A percentile compares a stretch with the other conserved stretches of the same genome.
Evolutionary conservation across 345 rosid species (phyloP).

Genomic region (Brassica carinata): DNA sequence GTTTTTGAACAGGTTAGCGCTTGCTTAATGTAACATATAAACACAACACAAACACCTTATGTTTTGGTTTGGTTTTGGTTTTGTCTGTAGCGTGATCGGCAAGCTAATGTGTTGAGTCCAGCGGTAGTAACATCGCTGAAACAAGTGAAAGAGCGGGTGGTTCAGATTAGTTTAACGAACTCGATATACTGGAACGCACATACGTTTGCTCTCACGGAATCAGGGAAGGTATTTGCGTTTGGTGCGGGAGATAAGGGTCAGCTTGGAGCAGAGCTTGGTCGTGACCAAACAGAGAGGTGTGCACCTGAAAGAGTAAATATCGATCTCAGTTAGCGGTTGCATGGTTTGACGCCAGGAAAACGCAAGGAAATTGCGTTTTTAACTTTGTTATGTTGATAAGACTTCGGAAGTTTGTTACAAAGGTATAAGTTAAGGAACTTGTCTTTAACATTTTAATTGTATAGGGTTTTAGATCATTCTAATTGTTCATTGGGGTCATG

Average conservation of each 20-base stretch:
- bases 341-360: background rate
- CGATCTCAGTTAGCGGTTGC: slow-evolving; percentile 56
- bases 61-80: background rate
- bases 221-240: slow-evolving; percentile 83
- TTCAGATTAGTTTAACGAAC: slow-evolving; percentile 90
- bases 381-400: slow-evolving; percentile 19
- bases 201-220: slow-evolving; percentile 87
- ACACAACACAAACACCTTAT: background rate
- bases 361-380: slow-evolving; percentile 23
- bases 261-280: slow-evolving; percentile 73
- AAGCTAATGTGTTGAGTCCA: slow-evolving; percentile 77
- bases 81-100: slow-evolving; percentile 56
- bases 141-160: slow-evolving; percentile 68
- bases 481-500: slow-evolving; percentile 20
- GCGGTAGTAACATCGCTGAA: slow-evolving; percentile 74
- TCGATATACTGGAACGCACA: slow-evolving; percentile 95
- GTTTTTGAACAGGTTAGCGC: slow-evolving; percentile 64
- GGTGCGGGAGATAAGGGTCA: slow-evolving; percentile 99
- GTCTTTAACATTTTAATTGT: slow-evolving; percentile 27
- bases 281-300: slow-evolving; percentile 75
- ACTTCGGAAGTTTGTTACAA: slow-evolving; percentile 36
- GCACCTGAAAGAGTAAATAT: slow-evolving; percentile 69
- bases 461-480: slow-evolving; percentile 31
- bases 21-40: background rate
- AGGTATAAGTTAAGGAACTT: slow-evolving; percentile 36